Evolutionary conservation across 192 early-diverging fungal genomes (phyloP).

Genomic region (Backusella liffmaniae): DNA sequence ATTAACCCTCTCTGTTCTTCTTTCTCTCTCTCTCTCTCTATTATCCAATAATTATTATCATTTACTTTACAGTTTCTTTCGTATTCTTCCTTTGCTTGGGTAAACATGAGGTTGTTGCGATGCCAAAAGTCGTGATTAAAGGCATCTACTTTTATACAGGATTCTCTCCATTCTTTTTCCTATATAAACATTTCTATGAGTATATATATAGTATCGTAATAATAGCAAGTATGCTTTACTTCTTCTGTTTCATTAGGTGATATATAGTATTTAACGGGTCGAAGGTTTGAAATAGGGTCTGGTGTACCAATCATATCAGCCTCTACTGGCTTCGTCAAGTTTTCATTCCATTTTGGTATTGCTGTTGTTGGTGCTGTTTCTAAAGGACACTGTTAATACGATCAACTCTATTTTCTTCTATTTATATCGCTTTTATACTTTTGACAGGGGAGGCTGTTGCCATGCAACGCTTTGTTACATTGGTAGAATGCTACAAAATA

Average conservation of each 20-base stretch:
- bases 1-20: neutral
- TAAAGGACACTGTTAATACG: neutral
- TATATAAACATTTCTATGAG: neutral
- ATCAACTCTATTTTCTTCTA: neutral
- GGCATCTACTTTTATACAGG: slow-evolving; percentile 44
- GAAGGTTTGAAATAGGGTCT: slow-evolving; percentile 53
- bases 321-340: slow-evolving; percentile 20
- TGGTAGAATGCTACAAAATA: neutral
- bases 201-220: neutral
- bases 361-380: neutral
- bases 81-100: slow-evolving; percentile 48
- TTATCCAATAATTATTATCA: neutral
- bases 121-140: slow-evolving; percentile 60
- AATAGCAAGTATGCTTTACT: slow-evolving; percentile 19
- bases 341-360: slow-evolving; percentile 13
- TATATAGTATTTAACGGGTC: slow-evolving; percentile 52
- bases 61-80: slow-evolving; percentile 45
- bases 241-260: slow-evolving; percentile 42
- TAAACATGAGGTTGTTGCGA: slow-evolving; percentile 52
- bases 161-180: slow-evolving; percentile 46
- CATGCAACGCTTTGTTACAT: neutral
- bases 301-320: slow-evolving; percentile 48
- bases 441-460: neutral
- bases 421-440: neutral
- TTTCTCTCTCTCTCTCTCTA: neutral